Percentiles rank a stretch among this genome's conserved stretches.
These are phyloP conservation scores for Blastobotrys peoriensis DNA, from an alignment of 805 yeast genomes.

Conservation along the genomic window DNA sequence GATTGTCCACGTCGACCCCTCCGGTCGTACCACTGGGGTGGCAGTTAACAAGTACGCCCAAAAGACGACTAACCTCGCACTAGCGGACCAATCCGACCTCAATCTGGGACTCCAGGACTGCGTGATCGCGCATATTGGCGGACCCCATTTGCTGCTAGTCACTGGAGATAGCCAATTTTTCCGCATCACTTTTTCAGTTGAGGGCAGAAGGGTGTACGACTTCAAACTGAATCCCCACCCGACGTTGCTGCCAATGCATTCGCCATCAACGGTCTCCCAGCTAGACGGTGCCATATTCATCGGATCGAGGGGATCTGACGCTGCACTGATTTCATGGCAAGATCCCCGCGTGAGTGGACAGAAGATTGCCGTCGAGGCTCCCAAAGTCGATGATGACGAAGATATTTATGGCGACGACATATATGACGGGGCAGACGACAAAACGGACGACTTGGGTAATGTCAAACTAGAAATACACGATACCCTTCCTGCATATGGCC, in stretches of 20 bases:
- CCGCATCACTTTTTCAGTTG: conserved; percentile 32
- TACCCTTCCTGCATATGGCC: conserved; percentile 60
- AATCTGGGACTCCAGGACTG: conserved; percentile 54
- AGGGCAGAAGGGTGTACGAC: conserved; percentile 34
- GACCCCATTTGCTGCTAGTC: conserved; percentile 34
- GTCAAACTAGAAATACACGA: conserved; percentile 39
- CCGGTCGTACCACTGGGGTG: conserved; percentile 60
- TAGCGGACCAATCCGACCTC: conserved; percentile 45
- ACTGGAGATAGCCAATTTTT: conserved; percentile 41
- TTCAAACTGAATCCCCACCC: conserved; percentile 15
- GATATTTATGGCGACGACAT: conserved; percentile 42
- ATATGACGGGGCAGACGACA: conserved; percentile 31
- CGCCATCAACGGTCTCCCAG: conserved; percentile 38
- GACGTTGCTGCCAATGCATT: conserved; percentile 21
- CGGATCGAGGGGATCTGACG: conserved; percentile 50
- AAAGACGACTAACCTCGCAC: conserved; percentile 34
- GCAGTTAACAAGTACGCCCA: conserved; percentile 54
- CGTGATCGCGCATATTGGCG: conserved; percentile 31
- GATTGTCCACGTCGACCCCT: conserved; percentile 69
- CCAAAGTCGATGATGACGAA: conserved; percentile 27
- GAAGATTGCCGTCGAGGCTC: neutral
- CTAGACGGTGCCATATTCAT: conserved; percentile 46
- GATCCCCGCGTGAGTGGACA: conserved; percentile 12
- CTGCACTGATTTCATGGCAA: conserved; percentile 44
- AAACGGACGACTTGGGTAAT: conserved; percentile 31